phyloP scores from a whole-genome alignment of 2,329 filamentous ascomycete genomes.

The Calonectria crousiana region DNA sequence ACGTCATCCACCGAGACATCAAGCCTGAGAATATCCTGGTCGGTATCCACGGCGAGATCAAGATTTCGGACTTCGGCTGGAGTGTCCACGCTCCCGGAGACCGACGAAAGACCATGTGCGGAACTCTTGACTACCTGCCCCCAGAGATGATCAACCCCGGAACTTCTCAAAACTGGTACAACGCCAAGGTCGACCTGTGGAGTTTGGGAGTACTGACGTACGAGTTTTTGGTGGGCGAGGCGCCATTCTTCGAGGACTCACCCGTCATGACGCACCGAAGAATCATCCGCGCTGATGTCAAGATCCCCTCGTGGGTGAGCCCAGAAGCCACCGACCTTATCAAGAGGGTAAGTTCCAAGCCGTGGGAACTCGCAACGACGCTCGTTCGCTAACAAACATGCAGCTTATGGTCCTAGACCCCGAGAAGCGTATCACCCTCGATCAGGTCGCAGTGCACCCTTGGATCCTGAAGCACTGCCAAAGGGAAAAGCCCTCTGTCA shows the following conservation, averaged over 20 bases:
- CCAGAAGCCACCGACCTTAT: constrained; percentile 92
- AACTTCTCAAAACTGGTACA: constrained; percentile 87
- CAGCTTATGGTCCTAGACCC: constrained; percentile 92
- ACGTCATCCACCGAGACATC: constrained; percentile 97
- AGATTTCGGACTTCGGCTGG: constrained; percentile 99
- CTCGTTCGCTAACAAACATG: constrained; percentile 38
- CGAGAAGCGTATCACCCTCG: constrained; percentile 90
- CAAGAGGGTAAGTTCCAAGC: constrained; percentile 75
- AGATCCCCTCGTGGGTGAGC: constrained; percentile 90
- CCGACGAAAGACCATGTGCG: constrained; percentile 93
- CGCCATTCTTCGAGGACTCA: constrained; percentile 91
- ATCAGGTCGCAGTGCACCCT: constrained; percentile 89
- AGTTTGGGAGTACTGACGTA: constrained; percentile 95
- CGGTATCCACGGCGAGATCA: constrained; percentile 97
- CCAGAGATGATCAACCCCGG: constrained; percentile 96
- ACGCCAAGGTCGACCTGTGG: constrained; percentile 97
- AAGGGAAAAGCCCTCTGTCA: constrained; percentile 63
- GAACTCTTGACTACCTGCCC: constrained; percentile 95
- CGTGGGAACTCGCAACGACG: not conserved
- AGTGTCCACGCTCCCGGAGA: constrained; percentile 97
- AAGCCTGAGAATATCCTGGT: constrained; percentile 98
- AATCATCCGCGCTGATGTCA: constrained; percentile 92
- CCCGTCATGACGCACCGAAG: constrained; percentile 93
- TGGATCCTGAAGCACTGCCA: constrained; percentile 98
- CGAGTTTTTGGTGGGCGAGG: constrained; percentile 95